These are phyloP conservation scores for Coniochaeta ligniaria DNA, from an alignment of 2,329 filamentous ascomycete genomes.

Conservation along the genomic window DNA sequence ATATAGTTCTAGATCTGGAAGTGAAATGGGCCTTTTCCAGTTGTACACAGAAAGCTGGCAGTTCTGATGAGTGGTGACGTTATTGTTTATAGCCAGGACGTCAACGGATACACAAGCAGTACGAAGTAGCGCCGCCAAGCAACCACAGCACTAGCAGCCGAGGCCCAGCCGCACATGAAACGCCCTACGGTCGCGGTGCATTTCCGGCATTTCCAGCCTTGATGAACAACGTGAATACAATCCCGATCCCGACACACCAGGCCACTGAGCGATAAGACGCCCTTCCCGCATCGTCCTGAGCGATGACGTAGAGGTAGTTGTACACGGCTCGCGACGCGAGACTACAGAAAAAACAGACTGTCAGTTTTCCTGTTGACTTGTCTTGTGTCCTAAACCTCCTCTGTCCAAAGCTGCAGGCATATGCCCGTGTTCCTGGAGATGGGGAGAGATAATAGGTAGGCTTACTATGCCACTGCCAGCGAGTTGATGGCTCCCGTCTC, in stretches of 20 bases:
- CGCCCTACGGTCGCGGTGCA: neutral
- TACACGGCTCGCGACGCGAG: constrained; percentile 27
- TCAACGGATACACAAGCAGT: too few relatives aligned
- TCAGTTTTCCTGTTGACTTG: neutral
- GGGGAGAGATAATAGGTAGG: too few relatives aligned
- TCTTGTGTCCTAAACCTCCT: too few relatives aligned
- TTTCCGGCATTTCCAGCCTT: constrained; percentile 20
- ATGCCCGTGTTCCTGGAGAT: too few relatives aligned
- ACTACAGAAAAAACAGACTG: too few relatives aligned
- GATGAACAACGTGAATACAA: constrained; percentile 30
- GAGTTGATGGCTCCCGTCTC: too few relatives aligned
- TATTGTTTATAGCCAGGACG: neutral
- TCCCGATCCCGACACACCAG: constrained; percentile 27
- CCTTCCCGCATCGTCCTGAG: constrained; percentile 31
- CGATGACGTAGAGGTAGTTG: constrained; percentile 33
- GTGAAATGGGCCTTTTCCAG: too few relatives aligned
- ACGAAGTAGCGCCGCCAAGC: neutral
- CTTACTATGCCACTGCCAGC: too few relatives aligned
- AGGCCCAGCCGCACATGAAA: neutral
- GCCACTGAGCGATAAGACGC: constrained; percentile 27
- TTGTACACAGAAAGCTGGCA: neutral
- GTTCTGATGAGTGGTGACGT: neutral
- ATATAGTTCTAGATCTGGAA: neutral
- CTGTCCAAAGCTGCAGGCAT: too few relatives aligned
- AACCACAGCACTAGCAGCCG: too few relatives aligned